Conservation (phyloP, 2,329 filamentous ascomycete species). For the Ustulina deusta region DNA sequence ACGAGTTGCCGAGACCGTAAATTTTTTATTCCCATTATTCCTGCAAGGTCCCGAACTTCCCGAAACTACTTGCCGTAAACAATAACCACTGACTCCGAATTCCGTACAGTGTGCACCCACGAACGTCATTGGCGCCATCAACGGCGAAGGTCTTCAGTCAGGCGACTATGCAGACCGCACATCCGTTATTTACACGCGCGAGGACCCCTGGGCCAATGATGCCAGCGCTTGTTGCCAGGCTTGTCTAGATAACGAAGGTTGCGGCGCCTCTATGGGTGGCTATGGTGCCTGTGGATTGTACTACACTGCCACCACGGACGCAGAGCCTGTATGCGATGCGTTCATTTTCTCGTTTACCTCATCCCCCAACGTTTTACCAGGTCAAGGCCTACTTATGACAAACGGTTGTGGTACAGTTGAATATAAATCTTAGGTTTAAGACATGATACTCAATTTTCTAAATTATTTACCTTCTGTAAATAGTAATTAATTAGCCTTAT, state of each 20-base stretch:
- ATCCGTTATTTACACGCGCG: constrained; percentile 36
- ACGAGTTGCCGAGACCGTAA: background rate
- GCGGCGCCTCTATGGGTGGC: constrained; percentile 38
- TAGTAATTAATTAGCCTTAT: background rate
- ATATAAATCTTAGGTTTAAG: constrained; percentile 11
- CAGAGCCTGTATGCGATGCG: constrained; percentile 35
- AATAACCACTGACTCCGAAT: background rate
- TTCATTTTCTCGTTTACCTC: constrained; percentile 41
- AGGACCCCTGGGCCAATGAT: constrained; percentile 39
- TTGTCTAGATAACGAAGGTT: constrained; percentile 46
- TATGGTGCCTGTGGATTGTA: constrained; percentile 39
- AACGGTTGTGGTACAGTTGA: constrained; percentile 36
- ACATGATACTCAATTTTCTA: background rate
- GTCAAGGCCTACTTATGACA: constrained; percentile 40
- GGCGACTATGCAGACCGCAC: constrained; percentile 37
- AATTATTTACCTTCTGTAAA: background rate
- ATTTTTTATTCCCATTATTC: background rate
- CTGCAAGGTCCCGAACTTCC: background rate
- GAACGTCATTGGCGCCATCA: constrained; percentile 42
- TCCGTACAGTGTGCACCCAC: constrained; percentile 19
- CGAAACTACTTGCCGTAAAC: background rate
- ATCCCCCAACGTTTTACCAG: constrained; percentile 29
- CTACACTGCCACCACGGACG: constrained; percentile 33
- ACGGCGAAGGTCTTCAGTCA: constrained; percentile 39
- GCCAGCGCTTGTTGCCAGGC: constrained; percentile 45